A percentile compares a stretch with the other conserved stretches of the same genome.
phyloP scores from a whole-genome alignment of 352 stramenopile species.

The Phytophthora sp. region DNA sequence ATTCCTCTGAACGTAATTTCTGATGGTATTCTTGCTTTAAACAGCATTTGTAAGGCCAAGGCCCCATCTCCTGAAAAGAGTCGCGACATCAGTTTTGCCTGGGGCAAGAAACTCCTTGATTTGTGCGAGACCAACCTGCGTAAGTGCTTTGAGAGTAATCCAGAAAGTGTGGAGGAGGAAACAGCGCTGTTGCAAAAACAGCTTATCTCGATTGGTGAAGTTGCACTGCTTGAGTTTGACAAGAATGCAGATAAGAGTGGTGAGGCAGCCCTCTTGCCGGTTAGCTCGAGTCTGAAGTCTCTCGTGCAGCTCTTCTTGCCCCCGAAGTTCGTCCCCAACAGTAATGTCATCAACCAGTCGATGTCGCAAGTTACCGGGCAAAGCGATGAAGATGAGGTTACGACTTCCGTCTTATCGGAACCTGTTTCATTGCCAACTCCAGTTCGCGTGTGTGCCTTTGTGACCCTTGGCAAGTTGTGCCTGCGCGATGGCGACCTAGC shows the following conservation, averaged over 20 bases:
- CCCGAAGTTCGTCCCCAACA: constrained; percentile 58
- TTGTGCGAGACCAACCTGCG: constrained; percentile 69
- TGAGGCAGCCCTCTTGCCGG: constrained; percentile 54
- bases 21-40: constrained; percentile 71
- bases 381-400: constrained; percentile 33
- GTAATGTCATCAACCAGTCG: constrained; percentile 18
- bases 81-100: constrained; percentile 66
- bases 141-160: constrained; percentile 63
- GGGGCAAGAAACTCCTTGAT: constrained; percentile 68
- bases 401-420: constrained; percentile 13
- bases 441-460: constrained; percentile 93
- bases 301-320: constrained; percentile 84
- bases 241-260: constrained; percentile 72
- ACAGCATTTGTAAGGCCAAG: constrained; percentile 84
- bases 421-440: constrained; percentile 62
- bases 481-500: constrained; percentile 94
- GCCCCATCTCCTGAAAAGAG: constrained; percentile 57
- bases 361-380: constrained; percentile 21
- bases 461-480: constrained; percentile 95
- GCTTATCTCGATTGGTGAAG: constrained; percentile 80
- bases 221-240: constrained; percentile 81
- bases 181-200: constrained; percentile 76
- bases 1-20: constrained; percentile 82
- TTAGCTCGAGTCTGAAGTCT: constrained; percentile 53
- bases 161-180: constrained; percentile 57